These are phyloP conservation scores for Suhomyces kunorum DNA, from an alignment of 1,139 yeast genomes.

Conservation along the genomic window DNA sequence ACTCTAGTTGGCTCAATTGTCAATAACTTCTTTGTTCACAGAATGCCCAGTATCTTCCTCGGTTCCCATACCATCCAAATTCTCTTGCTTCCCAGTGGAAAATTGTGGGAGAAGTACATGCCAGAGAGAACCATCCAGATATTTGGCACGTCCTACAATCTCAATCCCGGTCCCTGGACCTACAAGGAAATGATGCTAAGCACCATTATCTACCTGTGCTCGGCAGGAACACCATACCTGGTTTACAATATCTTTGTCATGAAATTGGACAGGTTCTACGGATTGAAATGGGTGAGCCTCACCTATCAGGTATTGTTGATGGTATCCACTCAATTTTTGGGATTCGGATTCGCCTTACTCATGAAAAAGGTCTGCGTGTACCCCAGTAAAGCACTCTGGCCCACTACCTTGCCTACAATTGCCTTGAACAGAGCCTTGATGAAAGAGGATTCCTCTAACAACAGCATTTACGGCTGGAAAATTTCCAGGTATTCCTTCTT, in stretches of 20 bases:
- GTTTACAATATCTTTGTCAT: conserved; percentile 47
- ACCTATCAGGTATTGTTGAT: conserved; percentile 41
- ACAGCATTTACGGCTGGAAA: conserved; percentile 41
- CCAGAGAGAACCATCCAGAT: conserved; percentile 28
- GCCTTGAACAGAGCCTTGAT: conserved; percentile 47
- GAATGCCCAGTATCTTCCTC: conserved; percentile 43
- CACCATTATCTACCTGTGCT: conserved; percentile 48
- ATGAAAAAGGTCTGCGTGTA: conserved; percentile 48
- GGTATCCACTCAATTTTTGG: conserved; percentile 46
- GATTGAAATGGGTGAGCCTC: conserved; percentile 46
- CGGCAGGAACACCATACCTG: conserved; percentile 48
- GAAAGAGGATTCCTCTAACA: conserved; percentile 28
- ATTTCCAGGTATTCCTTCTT: conserved; percentile 45
- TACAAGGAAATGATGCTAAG: conserved; percentile 36
- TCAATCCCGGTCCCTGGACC: conserved; percentile 47
- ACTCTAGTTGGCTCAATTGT: conserved; percentile 44
- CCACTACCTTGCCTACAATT: conserved; percentile 47
- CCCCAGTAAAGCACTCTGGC: conserved; percentile 50
- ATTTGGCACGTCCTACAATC: conserved; percentile 26
- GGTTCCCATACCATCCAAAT: conserved; percentile 47
- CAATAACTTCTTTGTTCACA: conserved; percentile 46
- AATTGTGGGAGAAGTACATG: conserved; percentile 39
- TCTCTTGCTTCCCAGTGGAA: conserved; percentile 43
- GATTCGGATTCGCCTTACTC: conserved; percentile 49
- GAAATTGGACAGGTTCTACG: conserved; percentile 47